Percentiles rank a stretch among this genome's conserved stretches.
These are phyloP conservation scores for Suillus paluster DNA, from an alignment of 768 basidiomycete genomes.

Conservation along the genomic window DNA sequence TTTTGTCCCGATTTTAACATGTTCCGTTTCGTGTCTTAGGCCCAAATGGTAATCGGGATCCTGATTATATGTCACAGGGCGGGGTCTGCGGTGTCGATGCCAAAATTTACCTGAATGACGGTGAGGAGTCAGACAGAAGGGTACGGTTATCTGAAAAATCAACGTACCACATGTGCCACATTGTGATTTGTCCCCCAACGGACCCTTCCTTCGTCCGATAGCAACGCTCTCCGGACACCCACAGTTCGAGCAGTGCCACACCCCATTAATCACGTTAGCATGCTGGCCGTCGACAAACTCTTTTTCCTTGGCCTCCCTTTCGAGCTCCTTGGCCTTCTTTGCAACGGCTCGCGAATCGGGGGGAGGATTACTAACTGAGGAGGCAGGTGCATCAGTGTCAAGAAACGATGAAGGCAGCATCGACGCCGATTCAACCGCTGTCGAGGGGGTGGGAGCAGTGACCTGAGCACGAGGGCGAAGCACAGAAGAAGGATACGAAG, in stretches of 20 bases:
- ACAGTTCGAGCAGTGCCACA: conserved; percentile 96
- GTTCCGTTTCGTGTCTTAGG: conserved; percentile 58
- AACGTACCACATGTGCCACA: conserved; percentile 90
- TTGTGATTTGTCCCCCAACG: conserved; percentile 86
- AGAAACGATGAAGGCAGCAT: conserved; percentile 57
- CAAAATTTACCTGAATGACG: conserved; percentile 76
- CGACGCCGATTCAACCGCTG: conserved; percentile 64
- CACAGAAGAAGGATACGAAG: conserved; percentile 56
- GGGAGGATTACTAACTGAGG: conserved; percentile 32
- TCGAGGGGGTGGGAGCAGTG: conserved; percentile 63
- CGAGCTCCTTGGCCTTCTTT: conserved; percentile 73
- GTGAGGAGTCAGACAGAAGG: conserved; percentile 10
- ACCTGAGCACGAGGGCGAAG: conserved; percentile 66
- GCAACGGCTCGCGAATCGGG: conserved; percentile 56
- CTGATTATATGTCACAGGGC: conserved; percentile 80
- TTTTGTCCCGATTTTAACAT: conserved; percentile 56
- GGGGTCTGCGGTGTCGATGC: conserved; percentile 82
- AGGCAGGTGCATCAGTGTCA: conserved; percentile 61
- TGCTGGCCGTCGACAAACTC: conserved; percentile 86
- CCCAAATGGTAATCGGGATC: conserved; percentile 72
- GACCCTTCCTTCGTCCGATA: conserved; percentile 85
- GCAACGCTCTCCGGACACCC: conserved; percentile 90
- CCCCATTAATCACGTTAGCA: conserved; percentile 78
- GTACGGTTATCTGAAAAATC: conserved; percentile 9
- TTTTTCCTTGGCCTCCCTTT: conserved; percentile 82